These are phyloP conservation scores for Suhomyces sp. DNA, from an alignment of 805 yeast genomes.

Conservation along the genomic window DNA sequence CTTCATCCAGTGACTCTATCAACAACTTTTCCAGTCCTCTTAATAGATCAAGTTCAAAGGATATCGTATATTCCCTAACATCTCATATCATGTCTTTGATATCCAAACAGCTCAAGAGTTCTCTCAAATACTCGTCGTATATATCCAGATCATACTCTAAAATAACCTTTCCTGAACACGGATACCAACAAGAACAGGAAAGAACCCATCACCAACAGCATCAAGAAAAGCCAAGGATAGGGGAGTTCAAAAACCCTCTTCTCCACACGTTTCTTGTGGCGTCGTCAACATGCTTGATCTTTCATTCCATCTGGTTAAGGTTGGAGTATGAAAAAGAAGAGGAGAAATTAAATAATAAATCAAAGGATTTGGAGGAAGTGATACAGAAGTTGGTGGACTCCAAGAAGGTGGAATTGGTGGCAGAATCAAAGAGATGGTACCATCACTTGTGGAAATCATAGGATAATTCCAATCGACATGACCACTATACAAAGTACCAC, in stretches of 20 bases:
- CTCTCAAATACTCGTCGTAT: no score
- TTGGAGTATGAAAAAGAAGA: slow-evolving; percentile 30
- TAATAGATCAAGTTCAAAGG: no score
- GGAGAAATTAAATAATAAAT: slow-evolving; percentile 14
- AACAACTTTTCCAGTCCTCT: no score
- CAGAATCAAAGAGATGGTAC: slow-evolving; percentile 12
- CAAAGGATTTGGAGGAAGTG: slow-evolving; percentile 21
- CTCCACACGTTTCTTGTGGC: slow-evolving; percentile 41
- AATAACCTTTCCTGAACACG: slow-evolving; percentile 4
- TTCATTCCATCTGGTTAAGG: slow-evolving; percentile 33
- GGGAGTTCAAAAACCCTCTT: slow-evolving; percentile 39
- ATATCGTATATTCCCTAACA: no score
- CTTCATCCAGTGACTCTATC: no score
- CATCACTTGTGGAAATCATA: slow-evolving; percentile 9
- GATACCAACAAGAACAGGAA: no score
- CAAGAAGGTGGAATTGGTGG: slow-evolving; percentile 20
- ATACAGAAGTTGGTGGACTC: slow-evolving; percentile 31
- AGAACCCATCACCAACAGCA: no score
- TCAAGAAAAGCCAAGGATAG: slow-evolving; percentile 28
- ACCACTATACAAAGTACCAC: no score
- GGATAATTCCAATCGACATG: neutral
- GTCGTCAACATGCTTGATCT: slow-evolving; percentile 35
- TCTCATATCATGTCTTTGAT: no score
- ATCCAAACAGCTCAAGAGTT: no score
- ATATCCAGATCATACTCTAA: no score